A percentile compares a stretch with the other conserved stretches of the same genome.
phyloP scores from a whole-genome alignment of 1,284 basidiomycete genomes.

The Flammula alnicola region DNA sequence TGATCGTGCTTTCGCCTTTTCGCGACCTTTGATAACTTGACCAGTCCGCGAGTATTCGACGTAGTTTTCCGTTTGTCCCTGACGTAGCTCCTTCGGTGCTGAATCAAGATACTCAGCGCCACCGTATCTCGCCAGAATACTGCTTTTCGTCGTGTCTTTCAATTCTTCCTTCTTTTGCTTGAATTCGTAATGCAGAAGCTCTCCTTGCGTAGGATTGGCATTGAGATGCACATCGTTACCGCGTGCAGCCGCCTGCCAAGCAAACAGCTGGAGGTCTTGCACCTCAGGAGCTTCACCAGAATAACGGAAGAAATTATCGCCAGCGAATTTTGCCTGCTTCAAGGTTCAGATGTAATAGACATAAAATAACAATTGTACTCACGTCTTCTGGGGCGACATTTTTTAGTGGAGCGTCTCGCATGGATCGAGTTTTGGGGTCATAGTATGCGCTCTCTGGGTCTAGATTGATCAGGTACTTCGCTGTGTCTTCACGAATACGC shows the following conservation, averaged over 20 bases:
- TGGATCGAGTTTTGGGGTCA: conserved; percentile 98
- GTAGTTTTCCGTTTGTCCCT: conserved; percentile 96
- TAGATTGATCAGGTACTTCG: conserved; percentile 98
- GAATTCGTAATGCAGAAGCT: conserved; percentile 91
- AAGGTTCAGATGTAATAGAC: conserved; percentile 18
- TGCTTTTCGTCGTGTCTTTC: conserved; percentile 85
- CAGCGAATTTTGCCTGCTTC: conserved; percentile 85
- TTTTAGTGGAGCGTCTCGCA: conserved; percentile 94
- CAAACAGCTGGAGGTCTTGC: conserved; percentile 92
- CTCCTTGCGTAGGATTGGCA: conserved; percentile 95
- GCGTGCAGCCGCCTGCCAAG: conserved; percentile 93
- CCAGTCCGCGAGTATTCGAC: conserved; percentile 96
- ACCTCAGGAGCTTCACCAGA: conserved; percentile 93
- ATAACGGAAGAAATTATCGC: conserved; percentile 93
- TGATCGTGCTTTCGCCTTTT: conserved; percentile 81
- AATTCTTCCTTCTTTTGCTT: conserved; percentile 91
- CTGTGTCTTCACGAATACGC: conserved; percentile 98
- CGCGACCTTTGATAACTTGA: conserved; percentile 90
- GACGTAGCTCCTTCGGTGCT: conserved; percentile 86
- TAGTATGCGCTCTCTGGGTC: conserved; percentile 97
- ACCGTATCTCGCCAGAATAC: conserved; percentile 90
- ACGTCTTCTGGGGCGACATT: conserved; percentile 86
- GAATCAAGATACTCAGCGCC: conserved; percentile 92
- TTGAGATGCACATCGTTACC: conserved; percentile 96
- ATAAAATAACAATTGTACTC: conserved; percentile 28